Percentiles rank a stretch among this genome's conserved stretches.
These are phyloP conservation scores for Prunus mume DNA, from an alignment of 306 rosid genomes.

Conservation along the genomic window DNA sequence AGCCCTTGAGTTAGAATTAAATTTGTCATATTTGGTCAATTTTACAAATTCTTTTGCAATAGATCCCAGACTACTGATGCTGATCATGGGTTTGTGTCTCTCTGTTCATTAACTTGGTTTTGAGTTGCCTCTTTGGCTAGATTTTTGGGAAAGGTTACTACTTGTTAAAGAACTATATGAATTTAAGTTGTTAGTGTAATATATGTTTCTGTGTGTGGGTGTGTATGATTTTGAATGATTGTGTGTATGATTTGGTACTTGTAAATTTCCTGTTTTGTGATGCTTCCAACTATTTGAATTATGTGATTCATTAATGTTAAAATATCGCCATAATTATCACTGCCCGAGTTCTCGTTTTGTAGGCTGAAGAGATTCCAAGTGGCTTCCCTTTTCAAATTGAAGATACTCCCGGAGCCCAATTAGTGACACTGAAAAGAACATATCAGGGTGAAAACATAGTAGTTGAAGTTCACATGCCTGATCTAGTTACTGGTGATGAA, in stretches of 20 bases:
- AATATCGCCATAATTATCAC: neutral
- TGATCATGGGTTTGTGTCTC: neutral
- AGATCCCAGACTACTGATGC: neutral
- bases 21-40: neutral
- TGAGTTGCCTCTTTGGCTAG: neutral
- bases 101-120: neutral
- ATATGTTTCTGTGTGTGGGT: neutral
- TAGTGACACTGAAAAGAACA: constrained; percentile 59
- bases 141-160: neutral
- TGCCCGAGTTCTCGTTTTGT: neutral
- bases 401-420: constrained; percentile 62
- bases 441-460: constrained; percentile 71
- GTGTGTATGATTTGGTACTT: neutral
- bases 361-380: constrained; percentile 62
- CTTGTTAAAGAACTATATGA: neutral
- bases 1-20: neutral
- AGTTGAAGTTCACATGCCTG: constrained; percentile 91
- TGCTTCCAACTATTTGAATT: neutral
- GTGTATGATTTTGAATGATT: neutral
- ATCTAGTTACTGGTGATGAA: constrained; percentile 65
- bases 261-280: neutral
- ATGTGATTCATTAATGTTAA: neutral
- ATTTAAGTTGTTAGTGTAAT: neutral
- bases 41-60: neutral
- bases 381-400: constrained; percentile 70